Evolutionary conservation across 371 early-diverging fungal species (phyloP).

Genomic region (Mortierella sp.): DNA sequence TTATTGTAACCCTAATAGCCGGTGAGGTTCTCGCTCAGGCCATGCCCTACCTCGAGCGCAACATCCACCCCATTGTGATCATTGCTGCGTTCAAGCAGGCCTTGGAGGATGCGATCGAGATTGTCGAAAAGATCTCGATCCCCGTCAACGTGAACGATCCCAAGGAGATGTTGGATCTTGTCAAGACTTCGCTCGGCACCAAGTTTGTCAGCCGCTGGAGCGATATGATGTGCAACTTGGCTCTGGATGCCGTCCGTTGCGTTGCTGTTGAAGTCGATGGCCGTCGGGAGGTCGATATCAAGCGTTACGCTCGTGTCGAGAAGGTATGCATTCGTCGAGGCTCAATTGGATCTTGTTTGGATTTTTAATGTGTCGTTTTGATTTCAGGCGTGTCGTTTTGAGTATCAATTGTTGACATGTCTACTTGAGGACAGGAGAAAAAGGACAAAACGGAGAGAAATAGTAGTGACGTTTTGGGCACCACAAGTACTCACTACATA

Average conservation of each 20-base stretch:
- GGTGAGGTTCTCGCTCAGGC: conserved; percentile 96
- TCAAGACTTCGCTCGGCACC: conserved; percentile 96
- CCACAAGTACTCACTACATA: neutral
- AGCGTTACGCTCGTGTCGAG: conserved; percentile 98
- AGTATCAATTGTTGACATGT: neutral
- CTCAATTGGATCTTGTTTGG: neutral
- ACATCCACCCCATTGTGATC: conserved; percentile 99
- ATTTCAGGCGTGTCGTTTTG: neutral
- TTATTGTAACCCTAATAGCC: conserved; percentile 64
- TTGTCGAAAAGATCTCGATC: conserved; percentile 87
- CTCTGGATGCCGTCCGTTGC: conserved; percentile 95
- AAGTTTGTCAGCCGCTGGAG: conserved; percentile 97
- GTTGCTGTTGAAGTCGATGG: conserved; percentile 86
- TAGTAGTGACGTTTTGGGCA: neutral
- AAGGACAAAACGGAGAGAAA: neutral
- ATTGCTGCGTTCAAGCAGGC: conserved; percentile 95
- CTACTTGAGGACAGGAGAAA: neutral
- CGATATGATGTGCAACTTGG: conserved; percentile 97
- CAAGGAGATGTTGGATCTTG: conserved; percentile 90
- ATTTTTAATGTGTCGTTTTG: neutral
- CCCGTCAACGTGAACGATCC: conserved; percentile 88
- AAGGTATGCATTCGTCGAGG: conserved; percentile 70
- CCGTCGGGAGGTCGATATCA: conserved; percentile 94
- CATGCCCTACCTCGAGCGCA: conserved; percentile 95
- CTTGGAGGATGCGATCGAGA: conserved; percentile 90